Conservation (phyloP, 2,329 filamentous ascomycete genomes). For the Paecilomyces formosus region DNA sequence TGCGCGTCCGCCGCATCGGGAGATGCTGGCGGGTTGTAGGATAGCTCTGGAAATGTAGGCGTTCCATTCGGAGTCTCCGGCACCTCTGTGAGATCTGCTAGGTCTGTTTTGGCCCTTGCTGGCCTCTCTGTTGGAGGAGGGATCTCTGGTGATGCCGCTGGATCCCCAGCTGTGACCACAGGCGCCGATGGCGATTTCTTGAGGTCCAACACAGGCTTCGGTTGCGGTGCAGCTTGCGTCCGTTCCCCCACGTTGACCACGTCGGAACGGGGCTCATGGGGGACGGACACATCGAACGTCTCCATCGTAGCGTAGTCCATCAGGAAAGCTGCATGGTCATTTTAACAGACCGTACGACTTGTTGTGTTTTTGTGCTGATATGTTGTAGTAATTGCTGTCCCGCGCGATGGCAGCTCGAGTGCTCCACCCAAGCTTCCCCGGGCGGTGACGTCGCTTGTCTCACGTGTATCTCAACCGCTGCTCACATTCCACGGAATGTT, state of each 20-base stretch:
- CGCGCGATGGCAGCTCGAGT: background rate
- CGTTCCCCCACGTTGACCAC: background rate
- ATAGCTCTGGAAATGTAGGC: conserved; percentile 5
- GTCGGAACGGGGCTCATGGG: background rate
- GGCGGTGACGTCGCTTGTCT: background rate
- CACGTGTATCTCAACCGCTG: background rate
- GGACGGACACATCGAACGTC: background rate
- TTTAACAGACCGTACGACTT: background rate
- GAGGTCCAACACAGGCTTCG: conserved; percentile 1
- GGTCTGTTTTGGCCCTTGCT: background rate
- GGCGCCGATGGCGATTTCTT: background rate
- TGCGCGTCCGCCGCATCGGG: conserved; percentile 23
- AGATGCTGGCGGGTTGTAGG: conserved; percentile 24
- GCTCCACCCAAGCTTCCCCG: background rate
- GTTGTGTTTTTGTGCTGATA: background rate
- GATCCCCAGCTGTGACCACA: background rate
- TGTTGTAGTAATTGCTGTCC: background rate
- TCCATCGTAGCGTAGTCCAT: background rate
- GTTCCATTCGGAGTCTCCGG: background rate
- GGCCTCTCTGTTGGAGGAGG: background rate
- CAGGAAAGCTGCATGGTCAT: background rate
- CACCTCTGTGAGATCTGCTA: background rate
- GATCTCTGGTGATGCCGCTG: background rate
- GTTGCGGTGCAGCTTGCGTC: conserved; percentile 65
- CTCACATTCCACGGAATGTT: too few species aligned